Evolutionary conservation across 768 basidiomycete species (phyloP), one percentile per base, ranked within the genome.

Genomic region (Termitomyces sp.): DNA sequence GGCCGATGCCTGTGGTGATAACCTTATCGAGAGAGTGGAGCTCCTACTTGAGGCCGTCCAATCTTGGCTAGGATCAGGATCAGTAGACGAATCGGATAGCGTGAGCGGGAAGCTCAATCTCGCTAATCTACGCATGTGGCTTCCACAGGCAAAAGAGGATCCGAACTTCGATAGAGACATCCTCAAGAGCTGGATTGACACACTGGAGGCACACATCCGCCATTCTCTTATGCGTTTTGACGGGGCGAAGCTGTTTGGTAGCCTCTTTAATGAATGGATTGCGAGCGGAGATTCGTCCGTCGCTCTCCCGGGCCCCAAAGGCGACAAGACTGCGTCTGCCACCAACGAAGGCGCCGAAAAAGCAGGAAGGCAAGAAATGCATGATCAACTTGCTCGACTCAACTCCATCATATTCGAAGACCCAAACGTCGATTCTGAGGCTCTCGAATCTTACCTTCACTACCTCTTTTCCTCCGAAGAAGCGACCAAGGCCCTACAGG

Each of bases 211-310:
- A 0, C 75, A 77, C 58, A 73, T 79, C 40, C 64, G 58, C 4
- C 75, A 76, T 49, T 70, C 68, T n/a, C 56, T 63, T 33, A 69
- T 68, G 62, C 69, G 72, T 8, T 76, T 77, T 46, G 75, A 77
- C 28, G 71, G 70, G 28, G 77, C 76, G 6, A 73, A 68, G 48
- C 67, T 77, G 7, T 79, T 77, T 26, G 76, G 76, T 1, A 73
- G 62, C 28, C 68, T 79, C 13, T 72, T 77, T 58, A 74, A 75
- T 45, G 77, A 79, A 57, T 78, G 77, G 77, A 58, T 77, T 22
- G 66, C 71, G 2, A 77, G 76, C 42, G 76, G 75, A 2, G 76
- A 79, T 63, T 75, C 75, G 0, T 69, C 68, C 20, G 69, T 72
- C 5, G 58, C 70, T 43, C 63, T 62, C 32, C 53, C 49, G 20